Evolutionary conservation across 2,329 filamentous ascomycete species (phyloP), one percentile per base, ranked within the genome.

Genomic region (Rutstroemia sp.): DNA sequence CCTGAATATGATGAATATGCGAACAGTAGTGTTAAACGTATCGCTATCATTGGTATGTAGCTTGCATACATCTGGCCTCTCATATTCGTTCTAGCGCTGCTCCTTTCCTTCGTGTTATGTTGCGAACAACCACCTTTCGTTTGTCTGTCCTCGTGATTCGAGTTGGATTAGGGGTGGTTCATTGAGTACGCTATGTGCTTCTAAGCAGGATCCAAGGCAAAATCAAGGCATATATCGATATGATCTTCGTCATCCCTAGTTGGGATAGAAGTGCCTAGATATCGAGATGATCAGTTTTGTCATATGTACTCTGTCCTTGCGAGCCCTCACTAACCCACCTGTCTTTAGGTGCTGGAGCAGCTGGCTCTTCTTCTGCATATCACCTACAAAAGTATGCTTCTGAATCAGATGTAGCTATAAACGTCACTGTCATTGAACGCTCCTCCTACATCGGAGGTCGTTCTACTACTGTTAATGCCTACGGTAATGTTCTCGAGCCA

Each of bases 401-500:
- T 4, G 72, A 81, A 57, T 76, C 75, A 23, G 75, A 74, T 17
- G 71, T 87, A 17, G 73, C 78, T 2, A 68, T 92, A 57, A 87
- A 95, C 63, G 86, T 97, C 65, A 95, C 91, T 21, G 76, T 99
- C 27, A 96, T 92, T 69, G 94, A 99, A 67, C 87, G 86, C 63
- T 84, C 83, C 16, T 70, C 76, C 34, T 89, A 84, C 63, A 78
- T 97, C 45, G 94, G 94, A 30, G 94, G 94, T 8, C 88, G 94
- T 25, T 88, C 88, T 7, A 88, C 92, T 30, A 97, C 92, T 0
- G 87, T 96, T 17, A 76, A 91, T 65, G 85, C 84, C 2, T 92
- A 87, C 68, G 79, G 82, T 61, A 78, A 92, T 64, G 76, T 84
- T 1, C 61, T 73, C 0, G 75, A 84, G 40, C 87, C 87, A 1